Percentiles rank a stretch among this genome's conserved stretches.
phyloP scores from a whole-genome alignment of 1,284 basidiomycete species.

The Boletus sp. region DNA sequence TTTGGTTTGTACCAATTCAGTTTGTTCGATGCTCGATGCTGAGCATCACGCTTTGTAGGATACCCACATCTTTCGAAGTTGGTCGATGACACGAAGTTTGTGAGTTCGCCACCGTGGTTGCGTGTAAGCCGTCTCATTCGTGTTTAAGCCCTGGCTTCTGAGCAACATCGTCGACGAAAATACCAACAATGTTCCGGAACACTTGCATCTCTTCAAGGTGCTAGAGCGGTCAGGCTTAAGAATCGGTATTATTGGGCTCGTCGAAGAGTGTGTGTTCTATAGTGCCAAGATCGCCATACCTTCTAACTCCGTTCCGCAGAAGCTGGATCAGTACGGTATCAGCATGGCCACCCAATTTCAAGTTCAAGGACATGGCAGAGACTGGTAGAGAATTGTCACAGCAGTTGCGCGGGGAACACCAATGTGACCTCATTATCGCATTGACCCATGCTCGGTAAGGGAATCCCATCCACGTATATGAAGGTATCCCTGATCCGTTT shows the following conservation, averaged over 20 bases:
- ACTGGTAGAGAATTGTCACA: conserved; percentile 55
- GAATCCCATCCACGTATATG: not conserved
- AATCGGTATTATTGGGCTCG: conserved; percentile 66
- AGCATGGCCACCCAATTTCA: conserved; percentile 64
- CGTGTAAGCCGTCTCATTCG: not conserved
- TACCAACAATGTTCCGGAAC: conserved; percentile 48
- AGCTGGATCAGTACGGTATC: conserved; percentile 74
- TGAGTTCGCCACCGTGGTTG: conserved; percentile 39
- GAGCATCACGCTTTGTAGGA: conserved; percentile 43
- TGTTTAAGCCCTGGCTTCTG: conserved; percentile 52
- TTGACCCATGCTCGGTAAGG: conserved; percentile 62
- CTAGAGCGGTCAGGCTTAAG: conserved; percentile 58
- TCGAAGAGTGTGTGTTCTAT: conserved; percentile 55
- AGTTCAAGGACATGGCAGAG: conserved; percentile 56
- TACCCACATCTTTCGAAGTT: conserved; percentile 80
- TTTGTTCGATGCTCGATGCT: conserved; percentile 3
- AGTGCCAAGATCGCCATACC: not conserved
- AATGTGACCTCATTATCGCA: conserved; percentile 67
- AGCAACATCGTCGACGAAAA: conserved; percentile 57
- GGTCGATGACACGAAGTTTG: conserved; percentile 58
- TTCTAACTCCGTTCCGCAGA: conserved; percentile 23
- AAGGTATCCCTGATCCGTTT: not conserved
- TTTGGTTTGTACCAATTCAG: conserved; percentile 36
- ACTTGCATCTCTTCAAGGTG: conserved; percentile 50
- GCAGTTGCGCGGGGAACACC: conserved; percentile 54